Evolutionary conservation across 176 grass and related monocot species (phyloP).

Genomic region (Tillandsia leiboldiana): DNA sequence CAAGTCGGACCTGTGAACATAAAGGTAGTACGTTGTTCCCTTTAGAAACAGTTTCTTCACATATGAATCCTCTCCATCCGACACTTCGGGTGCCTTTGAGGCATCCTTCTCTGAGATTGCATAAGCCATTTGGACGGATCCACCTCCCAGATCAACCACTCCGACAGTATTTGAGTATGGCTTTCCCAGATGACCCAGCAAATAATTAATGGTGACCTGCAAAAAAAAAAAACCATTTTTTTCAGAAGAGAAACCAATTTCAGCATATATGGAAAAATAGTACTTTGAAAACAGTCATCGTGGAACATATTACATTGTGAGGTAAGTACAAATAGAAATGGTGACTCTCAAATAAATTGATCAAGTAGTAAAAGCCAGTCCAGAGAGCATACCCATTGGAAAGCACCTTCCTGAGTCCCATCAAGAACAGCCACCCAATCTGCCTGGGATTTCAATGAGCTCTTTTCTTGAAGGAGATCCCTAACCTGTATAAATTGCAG

Average conservation of each 20-base stretch:
- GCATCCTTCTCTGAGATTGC: slow-evolving; percentile 30
- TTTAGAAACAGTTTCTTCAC: slow-evolving; percentile 27
- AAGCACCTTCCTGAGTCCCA: slow-evolving; percentile 32
- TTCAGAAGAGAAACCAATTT: no score
- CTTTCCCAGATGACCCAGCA: slow-evolving; percentile 26
- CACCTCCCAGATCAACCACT: slow-evolving; percentile 38
- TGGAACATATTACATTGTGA: no score
- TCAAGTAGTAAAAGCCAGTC: neutral
- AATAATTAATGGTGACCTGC: slow-evolving; percentile 50
- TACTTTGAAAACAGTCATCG: no score
- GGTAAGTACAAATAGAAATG: neutral
- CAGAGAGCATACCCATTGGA: slow-evolving; percentile 17
- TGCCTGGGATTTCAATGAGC: slow-evolving; percentile 22
- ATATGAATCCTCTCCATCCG: slow-evolving; percentile 22
- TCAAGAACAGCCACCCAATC: slow-evolving; percentile 31
- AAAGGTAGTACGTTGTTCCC: slow-evolving; percentile 35
- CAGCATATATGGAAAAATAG: no score
- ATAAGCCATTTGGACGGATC: slow-evolving; percentile 43
- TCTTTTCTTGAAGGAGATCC: slow-evolving; percentile 23
- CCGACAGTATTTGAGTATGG: slow-evolving; percentile 34
- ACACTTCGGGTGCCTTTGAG: slow-evolving; percentile 14
- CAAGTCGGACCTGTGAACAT: slow-evolving; percentile 36
- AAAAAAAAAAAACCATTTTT: neutral
- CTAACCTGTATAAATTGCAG: slow-evolving; percentile 12
- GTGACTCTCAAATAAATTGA: neutral